A percentile compares a stretch with the other conserved stretches of the same genome.
These are phyloP conservation scores for Saccharomyces eubayanus DNA, from an alignment of 805 yeast genomes.

Conservation along the genomic window DNA sequence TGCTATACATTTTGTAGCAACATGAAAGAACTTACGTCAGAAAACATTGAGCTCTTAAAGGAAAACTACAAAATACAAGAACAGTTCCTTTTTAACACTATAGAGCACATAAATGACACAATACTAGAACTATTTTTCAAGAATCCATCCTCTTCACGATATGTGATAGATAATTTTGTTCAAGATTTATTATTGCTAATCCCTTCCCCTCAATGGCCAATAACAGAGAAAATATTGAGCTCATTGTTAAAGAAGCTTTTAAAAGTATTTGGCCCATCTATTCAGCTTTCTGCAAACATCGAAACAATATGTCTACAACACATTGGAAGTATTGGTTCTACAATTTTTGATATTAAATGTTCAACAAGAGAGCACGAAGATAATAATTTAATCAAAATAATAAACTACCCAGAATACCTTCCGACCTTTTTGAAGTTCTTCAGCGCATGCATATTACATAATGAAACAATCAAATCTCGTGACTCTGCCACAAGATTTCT, in stretches of 20 bases:
- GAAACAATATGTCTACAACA: slow-evolving; percentile 51
- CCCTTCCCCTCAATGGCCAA: slow-evolving; percentile 53
- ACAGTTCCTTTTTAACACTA: slow-evolving; percentile 3
- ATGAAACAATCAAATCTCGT: neutral
- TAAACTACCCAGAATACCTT: slow-evolving; percentile 19
- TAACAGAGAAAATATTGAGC: slow-evolving; percentile 42
- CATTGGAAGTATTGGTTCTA: slow-evolving; percentile 52
- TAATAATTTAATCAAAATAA: slow-evolving; percentile 17
- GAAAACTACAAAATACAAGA: slow-evolving; percentile 1
- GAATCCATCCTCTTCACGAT: slow-evolving; percentile 29
- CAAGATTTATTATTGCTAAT: slow-evolving; percentile 49
- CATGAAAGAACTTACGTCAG: neutral
- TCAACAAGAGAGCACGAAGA: slow-evolving; percentile 11
- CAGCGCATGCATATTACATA: slow-evolving; percentile 9
- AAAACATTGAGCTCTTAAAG: neutral
- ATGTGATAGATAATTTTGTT: slow-evolving; percentile 43
- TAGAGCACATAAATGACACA: slow-evolving; percentile 22
- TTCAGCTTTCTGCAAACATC: slow-evolving; percentile 32
- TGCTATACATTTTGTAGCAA: slow-evolving; percentile 6
- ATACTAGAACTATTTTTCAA: slow-evolving; percentile 17
- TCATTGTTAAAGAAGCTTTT: slow-evolving; percentile 40
- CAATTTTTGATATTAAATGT: slow-evolving; percentile 31
- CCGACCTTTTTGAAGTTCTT: slow-evolving; percentile 12
- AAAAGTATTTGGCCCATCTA: slow-evolving; percentile 31
- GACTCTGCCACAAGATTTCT: slow-evolving; percentile 8